These are phyloP conservation scores for Torulaspora indica DNA, from an alignment of 805 yeast genomes.

Conservation along the genomic window DNA sequence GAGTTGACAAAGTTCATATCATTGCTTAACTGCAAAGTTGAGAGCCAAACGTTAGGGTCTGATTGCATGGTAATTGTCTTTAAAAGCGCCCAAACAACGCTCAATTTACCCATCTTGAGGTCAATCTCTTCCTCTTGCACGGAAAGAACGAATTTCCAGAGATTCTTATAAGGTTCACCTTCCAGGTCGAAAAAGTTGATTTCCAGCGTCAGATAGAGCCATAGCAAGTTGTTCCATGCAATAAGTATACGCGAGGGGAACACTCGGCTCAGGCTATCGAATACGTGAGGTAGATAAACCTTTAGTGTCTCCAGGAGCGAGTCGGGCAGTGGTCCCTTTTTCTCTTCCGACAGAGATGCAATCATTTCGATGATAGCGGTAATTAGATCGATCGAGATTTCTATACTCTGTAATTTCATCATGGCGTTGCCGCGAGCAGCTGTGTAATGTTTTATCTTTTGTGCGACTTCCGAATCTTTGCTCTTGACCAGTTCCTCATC, in stretches of 20 bases:
- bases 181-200: slow-evolving; percentile 27
- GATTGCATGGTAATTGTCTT: slow-evolving; percentile 22
- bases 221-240: slow-evolving; percentile 66
- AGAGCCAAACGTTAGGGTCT: slow-evolving; percentile 11
- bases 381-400: slow-evolving; percentile 66
- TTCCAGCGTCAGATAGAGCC: slow-evolving; percentile 40
- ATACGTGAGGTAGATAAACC: slow-evolving; percentile 33
- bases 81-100: slow-evolving; percentile 44
- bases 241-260: slow-evolving; percentile 54
- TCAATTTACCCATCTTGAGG: slow-evolving; percentile 37
- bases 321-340: slow-evolving; percentile 12
- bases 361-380: slow-evolving; percentile 66
- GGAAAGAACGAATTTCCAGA: slow-evolving; percentile 21
- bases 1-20: slow-evolving; percentile 29
- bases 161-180: slow-evolving; percentile 13
- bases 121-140: slow-evolving; percentile 24
- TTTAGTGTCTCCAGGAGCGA: slow-evolving; percentile 19
- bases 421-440: slow-evolving; percentile 45
- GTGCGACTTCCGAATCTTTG: slow-evolving; percentile 21
- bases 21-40: slow-evolving; percentile 19
- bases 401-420: slow-evolving; percentile 56
- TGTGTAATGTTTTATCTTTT: slow-evolving; percentile 36
- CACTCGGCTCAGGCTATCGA: slow-evolving; percentile 44
- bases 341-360: slow-evolving; percentile 33
- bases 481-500: slow-evolving; percentile 21